Evolutionary conservation across 768 basidiomycete genomes (phyloP).

Genomic region (Leccinum variicolor): DNA sequence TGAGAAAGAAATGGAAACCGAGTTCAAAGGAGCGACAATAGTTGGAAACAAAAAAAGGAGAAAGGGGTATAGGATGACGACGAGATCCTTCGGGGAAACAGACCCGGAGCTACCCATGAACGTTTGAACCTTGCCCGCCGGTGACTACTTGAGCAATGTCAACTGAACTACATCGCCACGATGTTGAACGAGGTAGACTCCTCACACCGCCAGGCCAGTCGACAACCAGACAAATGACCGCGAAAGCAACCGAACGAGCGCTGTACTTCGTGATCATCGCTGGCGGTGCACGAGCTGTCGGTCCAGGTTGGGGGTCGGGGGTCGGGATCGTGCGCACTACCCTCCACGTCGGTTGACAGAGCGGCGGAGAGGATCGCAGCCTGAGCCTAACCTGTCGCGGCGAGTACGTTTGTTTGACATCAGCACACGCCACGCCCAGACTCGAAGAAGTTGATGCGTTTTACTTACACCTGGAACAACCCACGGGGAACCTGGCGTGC

Average conservation of each 20-base stretch:
- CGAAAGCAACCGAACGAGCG: too few relatives aligned
- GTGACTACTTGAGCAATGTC: neutral
- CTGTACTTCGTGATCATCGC: too few relatives aligned
- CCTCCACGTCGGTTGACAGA: neutral
- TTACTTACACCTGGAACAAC: too few relatives aligned
- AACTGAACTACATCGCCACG: neutral
- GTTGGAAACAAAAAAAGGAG: neutral
- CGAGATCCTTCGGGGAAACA: neutral
- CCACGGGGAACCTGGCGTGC: too few relatives aligned
- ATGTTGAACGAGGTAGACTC: neutral
- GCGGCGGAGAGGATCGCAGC: too few relatives aligned
- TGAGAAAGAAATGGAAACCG: neutral
- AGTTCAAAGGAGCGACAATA: neutral
- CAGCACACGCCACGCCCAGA: too few relatives aligned
- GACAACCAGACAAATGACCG: neutral
- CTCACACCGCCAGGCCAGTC: neutral
- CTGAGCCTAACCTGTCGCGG: too few relatives aligned
- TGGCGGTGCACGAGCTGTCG: too few relatives aligned
- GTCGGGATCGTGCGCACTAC: neutral
- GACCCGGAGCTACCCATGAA: neutral
- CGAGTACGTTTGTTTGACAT: too few relatives aligned
- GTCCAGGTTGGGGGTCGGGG: too few relatives aligned
- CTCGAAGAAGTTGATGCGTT: too few relatives aligned
- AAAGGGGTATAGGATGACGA: conserved; percentile 12
- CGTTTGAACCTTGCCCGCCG: neutral